Base-by-base conservation (phyloP, 345 rosid species). In the Clarkia xantiana region DNA sequence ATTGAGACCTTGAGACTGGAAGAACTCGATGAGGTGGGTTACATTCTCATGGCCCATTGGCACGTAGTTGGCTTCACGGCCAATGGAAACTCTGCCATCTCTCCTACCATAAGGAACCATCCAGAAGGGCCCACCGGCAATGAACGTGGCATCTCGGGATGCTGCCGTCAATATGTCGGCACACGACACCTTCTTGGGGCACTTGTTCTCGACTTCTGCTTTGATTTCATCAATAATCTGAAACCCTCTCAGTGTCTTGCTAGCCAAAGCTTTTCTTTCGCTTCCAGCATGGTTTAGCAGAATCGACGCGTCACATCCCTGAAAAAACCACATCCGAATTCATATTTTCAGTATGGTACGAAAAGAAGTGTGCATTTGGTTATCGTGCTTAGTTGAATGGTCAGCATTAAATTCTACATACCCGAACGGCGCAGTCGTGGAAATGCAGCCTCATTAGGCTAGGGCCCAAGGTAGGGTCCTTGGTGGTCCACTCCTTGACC, bases 281-380 rank as follows among this genome's bases (percentile, higher is more conserved):
- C 91, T 76, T 45, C 84, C 86, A 15, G 65, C 67, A 14, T 78
- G 52, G 63, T 71, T 65, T 62, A 88, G 50, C 18, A 81, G 71
- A 54, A 79, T 60, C 1, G 93, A 84, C 0, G 69, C 86, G 42
- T 88, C 93, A 53, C 94, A 88, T 11, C 97, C 94, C 94, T 79
- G 40, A 22, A 62, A 17, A n/a, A n/a, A n/a, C n/a, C n/a, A n/a
- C n/a, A n/a, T n/a, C n/a, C n/a, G n/a, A n/a, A n/a, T n/a, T n/a
- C n/a, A n/a, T n/a, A n/a, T n/a, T n/a, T n/a, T n/a, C n/a, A n/a
- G n/a, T n/a, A n/a, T n/a, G n/a, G n/a, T n/a, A n/a, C n/a, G n/a
- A n/a, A n/a, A n/a, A n/a, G n/a, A n/a, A n/a, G n/a, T n/a, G n/a
- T n/a, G n/a, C n/a, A n/a, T n/a, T n/a, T n/a, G n/a, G n/a, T n/a